phyloP scores from a whole-genome alignment of 129 eudicot genomes.

The Flaveria linearis region DNA sequence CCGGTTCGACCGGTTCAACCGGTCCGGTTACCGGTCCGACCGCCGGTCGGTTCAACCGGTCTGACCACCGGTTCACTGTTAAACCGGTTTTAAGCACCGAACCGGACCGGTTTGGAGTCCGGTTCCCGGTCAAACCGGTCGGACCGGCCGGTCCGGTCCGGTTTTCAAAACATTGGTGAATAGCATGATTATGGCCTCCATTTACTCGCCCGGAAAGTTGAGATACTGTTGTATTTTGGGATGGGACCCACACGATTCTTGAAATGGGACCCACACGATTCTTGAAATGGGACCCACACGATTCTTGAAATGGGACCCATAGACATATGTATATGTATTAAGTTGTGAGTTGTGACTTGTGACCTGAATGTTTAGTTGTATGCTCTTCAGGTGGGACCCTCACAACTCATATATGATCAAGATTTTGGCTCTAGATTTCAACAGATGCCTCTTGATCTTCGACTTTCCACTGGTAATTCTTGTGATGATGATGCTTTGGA shows the following conservation, averaged over 20 bases:
- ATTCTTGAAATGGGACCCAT: not conserved
- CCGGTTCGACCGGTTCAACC: too few species aligned
- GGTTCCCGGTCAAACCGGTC: too few species aligned
- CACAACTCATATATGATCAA: conserved; percentile 24
- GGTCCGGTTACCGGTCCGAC: too few species aligned
- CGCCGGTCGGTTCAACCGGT: too few species aligned
- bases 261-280: not conserved
- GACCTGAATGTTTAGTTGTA: conserved; percentile 23
- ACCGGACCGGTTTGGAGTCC: too few species aligned
- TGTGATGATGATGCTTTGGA: conserved; percentile 24
- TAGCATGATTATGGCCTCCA: not conserved
- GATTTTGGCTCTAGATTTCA: conserved; percentile 33
- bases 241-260: not conserved
- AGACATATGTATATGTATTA: not conserved
- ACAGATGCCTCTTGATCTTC: conserved; percentile 37
- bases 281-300: not conserved
- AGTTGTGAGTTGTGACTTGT: not conserved
- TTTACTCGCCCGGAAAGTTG: not conserved
- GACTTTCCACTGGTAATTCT: conserved; percentile 23
- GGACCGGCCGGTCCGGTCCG: too few species aligned
- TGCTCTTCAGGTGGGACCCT: conserved; percentile 39
- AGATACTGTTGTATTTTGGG: not conserved
- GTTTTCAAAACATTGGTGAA: too few species aligned
- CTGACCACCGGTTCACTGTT: too few species aligned
- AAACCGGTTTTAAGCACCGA: too few species aligned